Base-by-base conservation (phyloP, 129 eudicot species). In the Flaveria robusta region DNA sequence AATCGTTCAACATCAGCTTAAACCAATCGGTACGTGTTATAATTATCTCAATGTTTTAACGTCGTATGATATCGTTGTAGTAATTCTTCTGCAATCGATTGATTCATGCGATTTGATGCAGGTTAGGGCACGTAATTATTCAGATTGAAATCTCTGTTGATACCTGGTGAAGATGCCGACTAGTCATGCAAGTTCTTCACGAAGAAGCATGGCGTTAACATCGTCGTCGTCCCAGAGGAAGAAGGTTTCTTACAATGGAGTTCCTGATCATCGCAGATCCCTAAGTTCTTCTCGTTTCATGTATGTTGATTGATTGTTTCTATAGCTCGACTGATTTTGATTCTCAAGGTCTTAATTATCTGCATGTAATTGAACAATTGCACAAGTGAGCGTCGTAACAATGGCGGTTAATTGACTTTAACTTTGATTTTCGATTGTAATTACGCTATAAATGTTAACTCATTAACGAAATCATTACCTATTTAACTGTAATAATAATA, bases 171-270 rank as follows among this genome's bases (percentile, higher is more conserved):
- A 77, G 79, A 88, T 88, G 95, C 72, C 83, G 86, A 64, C 83
- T 67, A 86, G 96, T 77, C 90, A 83, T 82, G 96, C 89, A 72
- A 82, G 90, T 71, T 80, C 85, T 2, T 84, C 94, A 27, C 66
- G 96, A 86, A 88, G 87, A 67, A 93, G 95, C 80, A 73, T 86
- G 83, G 73, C 91, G 59, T 80, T 88, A 75, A 75, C 87, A 39
- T 64, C 82, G 67, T 74, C 87, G 64, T 77, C 89, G 11, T 80
- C 92, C 0, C 80, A 76, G 16, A 81, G 68, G 80, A 86, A 79
- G 79, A 89, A 80, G 75, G 67, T 74, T 20, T 22, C 80, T 9
- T 88, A 73, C 11, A 69, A 59, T 23, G 85, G 80, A 41, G 82
- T 72, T 9, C 65, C 85, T 15, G 66, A 34, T 52, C 67, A 79